Evolutionary conservation across 2,329 filamentous ascomycete species (phyloP).

Genomic region (Alternaria postmessia): DNA sequence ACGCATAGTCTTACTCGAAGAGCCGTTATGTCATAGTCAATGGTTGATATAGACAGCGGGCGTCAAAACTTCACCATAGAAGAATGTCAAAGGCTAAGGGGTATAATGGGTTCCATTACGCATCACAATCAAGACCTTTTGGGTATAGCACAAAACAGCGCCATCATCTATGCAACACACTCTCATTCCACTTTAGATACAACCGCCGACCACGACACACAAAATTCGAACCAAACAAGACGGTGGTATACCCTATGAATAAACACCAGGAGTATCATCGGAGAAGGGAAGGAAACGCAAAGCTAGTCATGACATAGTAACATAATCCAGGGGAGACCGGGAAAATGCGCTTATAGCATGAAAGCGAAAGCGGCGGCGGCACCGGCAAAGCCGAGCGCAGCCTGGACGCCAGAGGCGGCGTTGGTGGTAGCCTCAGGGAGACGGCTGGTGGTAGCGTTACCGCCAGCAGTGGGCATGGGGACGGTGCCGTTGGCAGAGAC

Average conservation of each 20-base stretch:
- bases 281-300: slow-evolving; percentile 4
- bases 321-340: slow-evolving; percentile 13
- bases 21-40: background rate
- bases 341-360: slow-evolving; percentile 44
- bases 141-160: background rate
- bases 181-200: slow-evolving; percentile 5
- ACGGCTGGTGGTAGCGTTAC: slow-evolving; percentile 33
- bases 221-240: background rate
- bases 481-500: slow-evolving; percentile 37
- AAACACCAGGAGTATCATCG: slow-evolving; percentile 6
- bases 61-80: background rate
- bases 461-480: slow-evolving; percentile 40
- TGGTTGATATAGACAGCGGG: background rate
- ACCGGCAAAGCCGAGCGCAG: slow-evolving; percentile 51
- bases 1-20: background rate
- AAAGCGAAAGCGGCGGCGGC: slow-evolving; percentile 53
- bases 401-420: slow-evolving; percentile 43
- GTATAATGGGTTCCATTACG: slow-evolving; percentile 4
- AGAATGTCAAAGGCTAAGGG: background rate
- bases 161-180: slow-evolving; percentile 8
- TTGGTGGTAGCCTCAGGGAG: slow-evolving; percentile 41
- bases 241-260: slow-evolving; percentile 3
- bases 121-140: slow-evolving; percentile 4
- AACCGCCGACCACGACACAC: background rate
- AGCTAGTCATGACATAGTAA: slow-evolving; percentile 22